These are phyloP conservation scores for Candida glaebosa DNA, from an alignment of 805 yeast genomes.

Conservation along the genomic window DNA sequence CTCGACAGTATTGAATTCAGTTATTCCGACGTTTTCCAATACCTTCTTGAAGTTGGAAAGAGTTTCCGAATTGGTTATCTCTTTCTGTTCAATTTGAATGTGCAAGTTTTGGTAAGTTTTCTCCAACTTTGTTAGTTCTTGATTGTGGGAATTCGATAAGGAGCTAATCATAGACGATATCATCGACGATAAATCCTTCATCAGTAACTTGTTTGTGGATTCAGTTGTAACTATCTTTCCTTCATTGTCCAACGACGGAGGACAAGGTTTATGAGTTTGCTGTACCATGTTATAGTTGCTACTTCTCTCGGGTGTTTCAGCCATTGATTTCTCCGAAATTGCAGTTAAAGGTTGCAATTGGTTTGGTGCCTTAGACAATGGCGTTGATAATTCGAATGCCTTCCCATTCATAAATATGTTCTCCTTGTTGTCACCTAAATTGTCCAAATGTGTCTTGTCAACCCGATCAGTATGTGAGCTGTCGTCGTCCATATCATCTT, in stretches of 20 bases:
- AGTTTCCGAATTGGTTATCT: slow-evolving; percentile 37
- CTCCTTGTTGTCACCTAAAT: slow-evolving; percentile 46
- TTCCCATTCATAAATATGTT: slow-evolving; percentile 42
- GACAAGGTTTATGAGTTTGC: slow-evolving; percentile 24
- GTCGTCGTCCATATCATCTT: slow-evolving; percentile 37
- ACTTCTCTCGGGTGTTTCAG: slow-evolving; percentile 21
- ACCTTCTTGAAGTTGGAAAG: slow-evolving; percentile 22
- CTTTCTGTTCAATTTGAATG: slow-evolving; percentile 52
- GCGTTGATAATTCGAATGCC: slow-evolving; percentile 29
- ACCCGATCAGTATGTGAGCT: slow-evolving; percentile 24
- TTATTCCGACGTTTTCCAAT: slow-evolving; percentile 28
- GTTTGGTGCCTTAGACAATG: slow-evolving; percentile 18
- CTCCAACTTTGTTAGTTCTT: slow-evolving; percentile 41
- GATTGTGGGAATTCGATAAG: slow-evolving; percentile 54
- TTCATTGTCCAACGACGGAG: slow-evolving; percentile 31
- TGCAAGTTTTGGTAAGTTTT: slow-evolving; percentile 39
- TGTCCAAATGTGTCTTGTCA: slow-evolving; percentile 30
- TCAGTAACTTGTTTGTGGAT: slow-evolving; percentile 21
- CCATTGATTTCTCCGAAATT: slow-evolving; percentile 29
- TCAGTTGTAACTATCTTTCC: slow-evolving; percentile 22
- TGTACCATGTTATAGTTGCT: slow-evolving; percentile 4
- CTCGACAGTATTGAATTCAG: slow-evolving; percentile 18
- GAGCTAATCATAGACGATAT: slow-evolving; percentile 42
- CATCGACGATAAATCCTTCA: slow-evolving; percentile 34
- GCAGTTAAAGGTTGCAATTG: slow-evolving; percentile 25